Conservation (phyloP, 2,329 filamentous ascomycete genomes). For the Cladophialophora immunda region DNA sequence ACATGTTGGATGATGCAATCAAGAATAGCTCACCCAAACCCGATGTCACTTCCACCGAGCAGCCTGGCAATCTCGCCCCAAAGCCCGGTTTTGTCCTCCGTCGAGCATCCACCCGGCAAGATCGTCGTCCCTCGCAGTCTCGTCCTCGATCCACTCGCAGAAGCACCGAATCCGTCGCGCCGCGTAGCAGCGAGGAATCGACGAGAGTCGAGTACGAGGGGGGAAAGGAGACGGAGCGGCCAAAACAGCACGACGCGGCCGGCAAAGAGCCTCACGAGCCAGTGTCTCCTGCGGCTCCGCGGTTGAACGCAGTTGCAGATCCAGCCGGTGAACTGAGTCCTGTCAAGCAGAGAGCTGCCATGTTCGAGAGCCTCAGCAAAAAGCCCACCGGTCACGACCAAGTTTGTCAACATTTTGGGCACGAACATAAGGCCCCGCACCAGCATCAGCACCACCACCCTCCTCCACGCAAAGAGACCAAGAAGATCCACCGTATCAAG, state of each 20-base stretch:
- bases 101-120: constrained; percentile 18
- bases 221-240: not conserved
- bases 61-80: constrained; percentile 15
- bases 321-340: constrained; percentile 31
- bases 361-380: constrained; percentile 35
- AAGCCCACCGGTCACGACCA: constrained; percentile 22
- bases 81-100: constrained; percentile 14
- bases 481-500: constrained; percentile 30
- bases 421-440: constrained; percentile 5
- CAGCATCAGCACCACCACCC: constrained; percentile 6
- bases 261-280: not conserved
- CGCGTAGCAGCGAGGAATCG: constrained; percentile 34
- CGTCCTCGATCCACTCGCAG: constrained; percentile 10
- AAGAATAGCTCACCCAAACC: constrained; percentile 26
- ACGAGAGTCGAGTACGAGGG: constrained; percentile 25
- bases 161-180: constrained; percentile 27
- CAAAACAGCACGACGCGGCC: not conserved
- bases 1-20: constrained; percentile 41
- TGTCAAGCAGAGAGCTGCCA: constrained; percentile 35
- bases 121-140: constrained; percentile 21
- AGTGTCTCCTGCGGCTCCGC: constrained; percentile 1
- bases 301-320: constrained; percentile 5
- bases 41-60: constrained; percentile 20
- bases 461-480: constrained; percentile 11
- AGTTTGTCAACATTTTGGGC: constrained; percentile 19